A percentile compares a stretch with the other conserved stretches of the same genome.
Conservation (phyloP, 2,329 filamentous ascomycete species). For the Botrytis fragariae region DNA sequence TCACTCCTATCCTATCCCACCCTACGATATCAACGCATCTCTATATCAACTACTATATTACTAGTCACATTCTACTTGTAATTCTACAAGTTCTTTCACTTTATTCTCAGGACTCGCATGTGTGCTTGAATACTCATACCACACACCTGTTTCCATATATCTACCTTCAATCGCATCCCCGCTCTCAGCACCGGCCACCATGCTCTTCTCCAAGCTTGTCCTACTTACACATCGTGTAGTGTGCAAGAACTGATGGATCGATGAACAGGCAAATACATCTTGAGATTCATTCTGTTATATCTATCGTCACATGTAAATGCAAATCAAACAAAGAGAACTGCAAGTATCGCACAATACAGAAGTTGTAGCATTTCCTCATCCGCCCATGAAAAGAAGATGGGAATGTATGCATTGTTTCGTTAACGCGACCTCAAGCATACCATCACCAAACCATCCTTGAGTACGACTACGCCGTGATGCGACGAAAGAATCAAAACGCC, state of each 20-base stretch:
- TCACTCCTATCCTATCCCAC: neutral
- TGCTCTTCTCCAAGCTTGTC: neutral
- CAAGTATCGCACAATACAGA: neutral
- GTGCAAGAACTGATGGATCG: neutral
- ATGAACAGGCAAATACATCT: neutral
- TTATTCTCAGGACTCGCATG: neutral
- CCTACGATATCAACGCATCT: neutral
- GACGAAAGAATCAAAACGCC: slow-evolving; percentile 1
- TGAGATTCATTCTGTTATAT: neutral
- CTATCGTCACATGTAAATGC: neutral
- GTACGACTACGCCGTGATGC: neutral
- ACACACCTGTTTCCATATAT: neutral
- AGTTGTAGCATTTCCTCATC: neutral
- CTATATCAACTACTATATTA: neutral
- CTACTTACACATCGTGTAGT: neutral
- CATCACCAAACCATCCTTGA: neutral
- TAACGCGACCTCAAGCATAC: neutral
- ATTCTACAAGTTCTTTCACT: neutral
- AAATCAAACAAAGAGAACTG: neutral
- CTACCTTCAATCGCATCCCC: neutral
- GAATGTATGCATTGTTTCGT: neutral
- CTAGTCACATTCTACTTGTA: neutral
- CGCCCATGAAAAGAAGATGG: neutral
- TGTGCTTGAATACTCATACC: neutral
- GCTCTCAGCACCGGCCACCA: neutral